Evolutionary conservation across 2,329 filamentous ascomycete species (phyloP), one percentile per base, ranked within the genome.

Genomic region (Helotiales sp.): DNA sequence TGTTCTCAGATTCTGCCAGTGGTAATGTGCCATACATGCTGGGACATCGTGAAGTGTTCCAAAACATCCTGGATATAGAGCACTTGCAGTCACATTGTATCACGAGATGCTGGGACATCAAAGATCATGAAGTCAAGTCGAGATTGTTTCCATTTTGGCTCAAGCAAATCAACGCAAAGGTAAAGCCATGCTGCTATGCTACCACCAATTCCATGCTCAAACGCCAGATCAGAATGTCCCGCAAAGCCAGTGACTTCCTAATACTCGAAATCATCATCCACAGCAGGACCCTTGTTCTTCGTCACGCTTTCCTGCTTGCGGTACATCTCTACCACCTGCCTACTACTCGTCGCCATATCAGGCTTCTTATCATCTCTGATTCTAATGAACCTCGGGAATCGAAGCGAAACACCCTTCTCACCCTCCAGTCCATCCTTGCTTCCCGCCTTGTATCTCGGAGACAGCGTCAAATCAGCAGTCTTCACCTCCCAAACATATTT

Each of bases 221-320:
- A 44, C 40, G 40, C 40, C 40, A 44, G 19, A 44, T 19, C 19
- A 17, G 22, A 44, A 27, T 25, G 40, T 44, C 22, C 40, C 10
- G 15, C 19, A 25, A 2, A 4, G 12, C 13, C 15, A 24, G 8
- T 12, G 10, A 25, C 4, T 25, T 44, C 27, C 60, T 75, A 99
- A 76, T 99, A 99, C 79, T 99, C 95, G 76, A 97, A 99, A 73
- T 98, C 93, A 76, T 98, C 93, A 79, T 99, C 95, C 55, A 93
- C 93, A 48, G 87, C 81, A 3, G 91, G 90, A 0, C 88, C 90
- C 77, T 96, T 96, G 57, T 79, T 91, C 80, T 95, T 96, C 12
- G 84, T 78, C 51, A 71, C 91, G 66, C 88, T 90, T 78, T 98
- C 93, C 78, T 99, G 95, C 76, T 90, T 93, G 65, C 87, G 82